Percentiles rank a stretch among this genome's conserved stretches.
Evolutionary conservation across 2,329 filamentous ascomycete genomes (phyloP).

Genomic region (Fulvia fulva): DNA sequence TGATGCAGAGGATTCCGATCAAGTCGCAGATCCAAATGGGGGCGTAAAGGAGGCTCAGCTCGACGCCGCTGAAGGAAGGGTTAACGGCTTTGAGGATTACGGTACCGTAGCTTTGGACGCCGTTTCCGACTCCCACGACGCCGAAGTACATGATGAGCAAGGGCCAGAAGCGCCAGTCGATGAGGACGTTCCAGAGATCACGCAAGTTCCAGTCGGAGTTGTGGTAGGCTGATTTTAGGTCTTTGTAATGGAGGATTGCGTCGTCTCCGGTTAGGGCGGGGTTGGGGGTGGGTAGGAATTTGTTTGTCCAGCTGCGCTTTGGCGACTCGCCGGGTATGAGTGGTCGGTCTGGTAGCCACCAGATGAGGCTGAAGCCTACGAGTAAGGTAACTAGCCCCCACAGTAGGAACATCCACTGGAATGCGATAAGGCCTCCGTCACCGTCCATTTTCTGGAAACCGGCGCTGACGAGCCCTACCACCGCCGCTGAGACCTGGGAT

Average conservation of each 20-base stretch:
- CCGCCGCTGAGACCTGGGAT: slow-evolving; percentile 80
- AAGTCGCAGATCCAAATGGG: slow-evolving; percentile 87
- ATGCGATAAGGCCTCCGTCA: slow-evolving; percentile 68
- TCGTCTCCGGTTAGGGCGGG: slow-evolving; percentile 75
- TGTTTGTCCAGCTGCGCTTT: slow-evolving; percentile 50
- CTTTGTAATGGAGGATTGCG: slow-evolving; percentile 75
- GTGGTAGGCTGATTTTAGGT: slow-evolving; percentile 77
- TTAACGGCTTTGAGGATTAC: slow-evolving; percentile 81
- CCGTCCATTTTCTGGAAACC: slow-evolving; percentile 92
- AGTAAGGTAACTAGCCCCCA: slow-evolving; percentile 73
- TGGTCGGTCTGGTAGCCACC: slow-evolving; percentile 88
- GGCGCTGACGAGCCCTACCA: slow-evolving; percentile 83
- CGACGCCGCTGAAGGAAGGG: slow-evolving; percentile 65
- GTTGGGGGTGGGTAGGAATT: slow-evolving; percentile 63
- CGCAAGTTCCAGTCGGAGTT: slow-evolving; percentile 66
- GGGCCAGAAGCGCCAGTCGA: slow-evolving; percentile 87
- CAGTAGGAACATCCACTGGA: slow-evolving; percentile 89
- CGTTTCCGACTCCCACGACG: slow-evolving; percentile 87
- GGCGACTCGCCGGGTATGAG: slow-evolving; percentile 64
- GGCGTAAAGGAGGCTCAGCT: slow-evolving; percentile 78
- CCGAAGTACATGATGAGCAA: slow-evolving; percentile 90
- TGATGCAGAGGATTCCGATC: slow-evolving; percentile 78
- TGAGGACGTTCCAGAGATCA: slow-evolving; percentile 66
- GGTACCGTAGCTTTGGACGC: slow-evolving; percentile 81
- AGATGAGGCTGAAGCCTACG: slow-evolving; percentile 69